phyloP scores from a whole-genome alignment of 2,329 filamentous ascomycete species.

The Venturia asperata region DNA sequence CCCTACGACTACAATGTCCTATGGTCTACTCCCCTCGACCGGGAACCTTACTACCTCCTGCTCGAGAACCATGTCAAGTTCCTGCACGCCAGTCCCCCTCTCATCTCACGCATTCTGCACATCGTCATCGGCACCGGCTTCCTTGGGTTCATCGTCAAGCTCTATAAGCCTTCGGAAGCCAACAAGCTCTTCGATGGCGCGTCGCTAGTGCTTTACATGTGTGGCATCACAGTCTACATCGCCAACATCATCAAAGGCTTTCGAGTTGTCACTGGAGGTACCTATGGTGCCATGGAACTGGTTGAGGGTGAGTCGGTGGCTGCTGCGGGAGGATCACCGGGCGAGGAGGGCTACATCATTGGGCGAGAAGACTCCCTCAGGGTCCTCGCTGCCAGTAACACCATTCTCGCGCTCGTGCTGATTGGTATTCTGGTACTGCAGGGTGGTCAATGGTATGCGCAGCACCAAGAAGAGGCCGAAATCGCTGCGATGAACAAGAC shows the following conservation, averaged over 20 bases:
- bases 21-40: slow-evolving; percentile 62
- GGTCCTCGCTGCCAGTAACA: slow-evolving; percentile 90
- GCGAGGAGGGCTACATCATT: slow-evolving; percentile 55
- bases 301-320: slow-evolving; percentile 29
- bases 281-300: slow-evolving; percentile 48
- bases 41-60: slow-evolving; percentile 66
- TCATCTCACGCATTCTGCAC: slow-evolving; percentile 89
- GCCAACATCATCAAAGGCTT: slow-evolving; percentile 96
- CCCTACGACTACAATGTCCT: slow-evolving; percentile 92
- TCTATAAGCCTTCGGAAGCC: slow-evolving; percentile 86
- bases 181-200: slow-evolving; percentile 92
- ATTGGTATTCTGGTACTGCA: slow-evolving; percentile 89
- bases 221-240: slow-evolving; percentile 86
- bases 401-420: slow-evolving; percentile 85
- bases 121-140: slow-evolving; percentile 86
- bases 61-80: slow-evolving; percentile 87
- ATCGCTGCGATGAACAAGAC: slow-evolving; percentile 56
- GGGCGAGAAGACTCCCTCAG: slow-evolving; percentile 82
- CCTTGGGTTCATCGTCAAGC: slow-evolving; percentile 83
- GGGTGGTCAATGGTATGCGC: slow-evolving; percentile 97
- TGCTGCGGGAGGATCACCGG: slow-evolving; percentile 31
- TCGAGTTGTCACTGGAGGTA: slow-evolving; percentile 67
- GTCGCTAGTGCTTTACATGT: slow-evolving; percentile 65
- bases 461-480: slow-evolving; percentile 84
- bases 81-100: slow-evolving; percentile 80